Conservation (phyloP, 495 filamentous ascomycete species). For the Xylaria longipes region DNA sequence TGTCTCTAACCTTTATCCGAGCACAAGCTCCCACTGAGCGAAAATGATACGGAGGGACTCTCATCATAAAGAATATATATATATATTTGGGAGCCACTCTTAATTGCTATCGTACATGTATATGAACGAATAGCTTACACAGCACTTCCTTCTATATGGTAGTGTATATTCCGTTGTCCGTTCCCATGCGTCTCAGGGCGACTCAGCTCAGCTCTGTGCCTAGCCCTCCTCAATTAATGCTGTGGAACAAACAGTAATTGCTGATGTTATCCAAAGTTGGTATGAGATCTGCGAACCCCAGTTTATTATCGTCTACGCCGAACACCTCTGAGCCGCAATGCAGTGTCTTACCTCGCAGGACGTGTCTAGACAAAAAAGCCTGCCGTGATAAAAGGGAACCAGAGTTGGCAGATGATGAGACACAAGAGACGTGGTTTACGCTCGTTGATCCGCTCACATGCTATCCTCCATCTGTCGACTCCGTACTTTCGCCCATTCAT, state of each 20-base stretch:
- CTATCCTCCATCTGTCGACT: slow-evolving; percentile 75
- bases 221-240: neutral
- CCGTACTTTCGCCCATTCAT: slow-evolving; percentile 69
- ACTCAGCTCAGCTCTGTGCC: neutral
- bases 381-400: neutral
- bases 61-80: neutral
- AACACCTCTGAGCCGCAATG: neutral
- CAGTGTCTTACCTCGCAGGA: neutral
- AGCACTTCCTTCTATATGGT: slow-evolving; percentile 5
- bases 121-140: neutral
- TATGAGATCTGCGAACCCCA: neutral
- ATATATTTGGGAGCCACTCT: neutral
- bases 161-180: slow-evolving; percentile 1
- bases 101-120: neutral
- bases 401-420: neutral
- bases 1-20: neutral
- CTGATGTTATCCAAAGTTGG: neutral
- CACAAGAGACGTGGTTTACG: neutral
- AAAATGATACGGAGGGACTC: neutral
- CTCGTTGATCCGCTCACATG: slow-evolving; percentile 55
- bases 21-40: neutral
- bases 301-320: neutral
- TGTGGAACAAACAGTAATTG: neutral
- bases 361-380: neutral
- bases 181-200: neutral